phyloP scores from a whole-genome alignment of 192 early-diverging fungal species.

The Bifiguratus adelaidae region DNA sequence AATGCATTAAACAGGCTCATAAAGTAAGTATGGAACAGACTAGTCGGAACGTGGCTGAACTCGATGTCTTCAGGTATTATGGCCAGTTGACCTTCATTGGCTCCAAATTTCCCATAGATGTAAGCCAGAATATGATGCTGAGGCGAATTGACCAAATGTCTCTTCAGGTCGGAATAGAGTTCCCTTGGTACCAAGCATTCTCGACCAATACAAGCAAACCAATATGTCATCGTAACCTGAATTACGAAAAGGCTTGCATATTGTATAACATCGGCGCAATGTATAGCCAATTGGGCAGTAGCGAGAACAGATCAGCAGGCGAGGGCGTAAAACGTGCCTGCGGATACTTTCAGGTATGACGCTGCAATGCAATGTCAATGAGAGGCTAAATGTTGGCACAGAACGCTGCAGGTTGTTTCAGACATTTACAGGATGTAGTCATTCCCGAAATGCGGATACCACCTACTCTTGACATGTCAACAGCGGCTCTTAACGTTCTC shows the following conservation, averaged over 20 bases:
- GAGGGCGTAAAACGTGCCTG: slow-evolving; percentile 75
- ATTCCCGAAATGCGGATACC: slow-evolving; percentile 52
- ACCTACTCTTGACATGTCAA: slow-evolving; percentile 59
- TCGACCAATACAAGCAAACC: slow-evolving; percentile 37
- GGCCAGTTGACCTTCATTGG: slow-evolving; percentile 75
- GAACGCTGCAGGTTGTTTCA: slow-evolving; percentile 74
- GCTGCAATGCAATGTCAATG: not conserved
- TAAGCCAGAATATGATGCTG: slow-evolving; percentile 17
- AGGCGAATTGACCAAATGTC: not conserved
- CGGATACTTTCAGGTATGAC: slow-evolving; percentile 60
- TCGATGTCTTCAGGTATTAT: slow-evolving; percentile 51
- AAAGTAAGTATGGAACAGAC: slow-evolving; percentile 26
- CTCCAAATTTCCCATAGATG: slow-evolving; percentile 83
- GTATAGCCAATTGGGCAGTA: slow-evolving; percentile 69
- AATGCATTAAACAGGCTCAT: slow-evolving; percentile 54
- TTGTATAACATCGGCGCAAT: slow-evolving; percentile 81
- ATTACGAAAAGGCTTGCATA: slow-evolving; percentile 76
- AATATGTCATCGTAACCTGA: slow-evolving; percentile 56
- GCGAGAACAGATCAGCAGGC: slow-evolving; percentile 53
- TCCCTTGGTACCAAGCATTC: slow-evolving; percentile 61
- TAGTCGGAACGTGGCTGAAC: not conserved
- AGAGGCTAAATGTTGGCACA: slow-evolving; percentile 7
- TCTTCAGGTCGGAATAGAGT: slow-evolving; percentile 48
- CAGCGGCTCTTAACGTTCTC: slow-evolving; percentile 51
- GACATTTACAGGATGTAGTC: slow-evolving; percentile 43